These are phyloP conservation scores for Dactylorhiza incarnata DNA, from an alignment of 106 monocot species.

Conservation along the genomic window DNA sequence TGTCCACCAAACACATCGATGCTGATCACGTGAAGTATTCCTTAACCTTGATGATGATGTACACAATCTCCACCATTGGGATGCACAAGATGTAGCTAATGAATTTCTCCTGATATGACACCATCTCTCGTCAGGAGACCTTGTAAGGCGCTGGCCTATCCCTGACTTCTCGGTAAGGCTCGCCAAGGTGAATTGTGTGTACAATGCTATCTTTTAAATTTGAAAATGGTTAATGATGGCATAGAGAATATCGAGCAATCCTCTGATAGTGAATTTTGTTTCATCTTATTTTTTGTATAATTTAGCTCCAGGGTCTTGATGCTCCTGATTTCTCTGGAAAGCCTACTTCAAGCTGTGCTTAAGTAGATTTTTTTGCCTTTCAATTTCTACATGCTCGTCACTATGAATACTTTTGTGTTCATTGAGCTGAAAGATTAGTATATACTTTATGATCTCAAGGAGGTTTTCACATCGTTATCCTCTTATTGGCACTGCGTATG, in stretches of 20 bases:
- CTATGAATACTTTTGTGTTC: neutral
- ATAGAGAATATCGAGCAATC: neutral
- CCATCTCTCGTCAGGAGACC: too few relatives aligned
- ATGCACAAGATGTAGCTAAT: too few relatives aligned
- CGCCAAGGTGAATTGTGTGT: too few relatives aligned
- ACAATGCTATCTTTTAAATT: too few relatives aligned
- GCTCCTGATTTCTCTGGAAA: conserved; percentile 15
- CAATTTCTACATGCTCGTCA: neutral
- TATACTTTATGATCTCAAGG: neutral
- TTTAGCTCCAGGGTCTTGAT: conserved; percentile 18
- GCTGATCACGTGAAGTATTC: too few relatives aligned
- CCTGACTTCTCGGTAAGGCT: too few relatives aligned
- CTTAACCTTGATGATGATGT: too few relatives aligned
- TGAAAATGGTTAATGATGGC: neutral
- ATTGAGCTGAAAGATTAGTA: neutral
- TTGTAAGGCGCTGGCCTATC: too few relatives aligned
- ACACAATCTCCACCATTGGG: too few relatives aligned
- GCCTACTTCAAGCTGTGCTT: conserved; percentile 21
- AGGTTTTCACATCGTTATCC: neutral
- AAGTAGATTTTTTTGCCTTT: conserved; percentile 14
- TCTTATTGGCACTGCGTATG: neutral
- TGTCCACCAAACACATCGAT: too few relatives aligned
- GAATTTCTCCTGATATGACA: too few relatives aligned
- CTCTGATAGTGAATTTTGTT: conserved; percentile 6
- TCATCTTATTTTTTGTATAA: conserved; percentile 19